Percentiles rank a stretch among this genome's conserved stretches.
phyloP scores from a whole-genome alignment of 768 basidiomycete genomes.

The Rhizopogon vesiculosus region DNA sequence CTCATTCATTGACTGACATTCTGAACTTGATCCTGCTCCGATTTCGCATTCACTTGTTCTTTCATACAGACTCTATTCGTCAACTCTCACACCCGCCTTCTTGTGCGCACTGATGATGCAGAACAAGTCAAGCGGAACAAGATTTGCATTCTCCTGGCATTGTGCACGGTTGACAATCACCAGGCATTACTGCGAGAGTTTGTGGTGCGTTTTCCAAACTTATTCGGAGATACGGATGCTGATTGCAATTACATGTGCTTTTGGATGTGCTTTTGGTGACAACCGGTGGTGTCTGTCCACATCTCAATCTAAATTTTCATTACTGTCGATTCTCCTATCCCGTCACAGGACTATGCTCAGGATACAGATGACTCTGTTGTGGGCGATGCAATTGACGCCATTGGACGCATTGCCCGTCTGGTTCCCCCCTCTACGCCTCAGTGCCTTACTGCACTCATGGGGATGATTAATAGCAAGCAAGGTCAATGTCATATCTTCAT shows the following conservation, averaged over 20 bases:
- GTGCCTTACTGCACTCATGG: slow-evolving; percentile 72
- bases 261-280: slow-evolving; percentile 1
- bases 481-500: slow-evolving; percentile 40
- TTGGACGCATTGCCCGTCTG: slow-evolving; percentile 69
- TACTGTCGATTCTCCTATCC: not conserved
- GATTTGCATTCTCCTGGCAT: slow-evolving; percentile 62
- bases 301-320: not conserved
- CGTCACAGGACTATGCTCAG: slow-evolving; percentile 70
- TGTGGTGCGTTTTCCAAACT: slow-evolving; percentile 48
- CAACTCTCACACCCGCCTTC: slow-evolving; percentile 58
- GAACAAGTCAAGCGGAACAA: slow-evolving; percentile 68
- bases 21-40: not conserved
- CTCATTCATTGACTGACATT: slow-evolving; percentile 19
- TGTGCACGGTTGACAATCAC: slow-evolving; percentile 66
- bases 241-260: not conserved
- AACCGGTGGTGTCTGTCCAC: not conserved
- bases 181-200: slow-evolving; percentile 76
- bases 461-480: slow-evolving; percentile 72
- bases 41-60: too few species aligned
- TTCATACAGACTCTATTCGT: slow-evolving; percentile 42
- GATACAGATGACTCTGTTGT: slow-evolving; percentile 71
- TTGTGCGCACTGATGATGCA: slow-evolving; percentile 65
- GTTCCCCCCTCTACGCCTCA: slow-evolving; percentile 67
- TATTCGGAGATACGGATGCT: not conserved
- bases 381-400: slow-evolving; percentile 66